Evolutionary conservation across 1,284 basidiomycete species (phyloP).

Genomic region (Trichosporon coremiiforme): DNA sequence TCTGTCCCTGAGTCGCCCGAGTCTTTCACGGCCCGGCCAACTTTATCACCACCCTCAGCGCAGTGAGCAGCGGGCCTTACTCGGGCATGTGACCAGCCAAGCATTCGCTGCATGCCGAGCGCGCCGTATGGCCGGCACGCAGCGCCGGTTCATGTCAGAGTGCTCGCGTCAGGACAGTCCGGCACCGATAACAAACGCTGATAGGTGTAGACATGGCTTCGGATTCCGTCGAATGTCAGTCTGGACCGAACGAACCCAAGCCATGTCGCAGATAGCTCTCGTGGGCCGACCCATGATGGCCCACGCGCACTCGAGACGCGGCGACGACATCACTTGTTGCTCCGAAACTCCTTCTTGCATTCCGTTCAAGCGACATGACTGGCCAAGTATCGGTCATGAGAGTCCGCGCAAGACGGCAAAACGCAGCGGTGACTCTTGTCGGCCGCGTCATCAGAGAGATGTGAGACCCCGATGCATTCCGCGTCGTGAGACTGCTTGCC

Average conservation of each 20-base stretch:
- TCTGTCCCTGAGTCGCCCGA: background rate
- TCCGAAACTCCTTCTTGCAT: background rate
- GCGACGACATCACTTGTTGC: background rate
- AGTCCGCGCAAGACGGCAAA: too few species aligned
- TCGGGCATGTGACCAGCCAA: conserved; percentile 4
- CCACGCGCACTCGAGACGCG: too few species aligned
- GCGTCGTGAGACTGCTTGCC: too few species aligned
- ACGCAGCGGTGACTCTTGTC: too few species aligned
- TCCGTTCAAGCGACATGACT: background rate
- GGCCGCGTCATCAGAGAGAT: too few species aligned
- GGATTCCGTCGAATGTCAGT: too few species aligned
- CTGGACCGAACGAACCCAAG: too few species aligned
- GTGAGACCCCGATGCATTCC: too few species aligned
- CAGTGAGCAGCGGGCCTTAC: background rate
- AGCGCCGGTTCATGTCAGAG: conserved; percentile 1
- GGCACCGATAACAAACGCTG: background rate
- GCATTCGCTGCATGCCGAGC: background rate
- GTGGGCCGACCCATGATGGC: background rate
- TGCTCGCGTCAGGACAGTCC: background rate
- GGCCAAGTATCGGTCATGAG: too few species aligned
- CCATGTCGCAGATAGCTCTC: background rate
- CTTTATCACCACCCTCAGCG: background rate
- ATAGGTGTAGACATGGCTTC: background rate
- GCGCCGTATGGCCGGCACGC: too few species aligned
- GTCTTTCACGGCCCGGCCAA: background rate